These are phyloP conservation scores for Cymbopogon flexuosus DNA, from an alignment of 202 grass and related monocot species.

Conservation along the genomic window DNA sequence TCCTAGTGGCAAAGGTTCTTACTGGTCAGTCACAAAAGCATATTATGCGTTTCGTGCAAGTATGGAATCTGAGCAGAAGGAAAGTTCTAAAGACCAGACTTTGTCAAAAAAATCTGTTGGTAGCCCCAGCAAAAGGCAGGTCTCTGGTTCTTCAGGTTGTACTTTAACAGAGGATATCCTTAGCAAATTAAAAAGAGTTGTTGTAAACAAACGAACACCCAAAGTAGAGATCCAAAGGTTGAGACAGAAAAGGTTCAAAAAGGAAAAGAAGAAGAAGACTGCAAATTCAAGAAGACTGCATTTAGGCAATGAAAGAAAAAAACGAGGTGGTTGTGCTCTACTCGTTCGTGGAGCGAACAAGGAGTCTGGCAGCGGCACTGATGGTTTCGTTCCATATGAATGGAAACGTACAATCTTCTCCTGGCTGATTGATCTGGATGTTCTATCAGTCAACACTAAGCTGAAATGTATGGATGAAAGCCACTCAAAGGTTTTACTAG, in stretches of 20 bases:
- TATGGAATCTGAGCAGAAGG: constrained; percentile 33
- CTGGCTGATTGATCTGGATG: constrained; percentile 88
- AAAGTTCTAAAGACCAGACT: constrained; percentile 26
- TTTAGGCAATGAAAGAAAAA: constrained; percentile 52
- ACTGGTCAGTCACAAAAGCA: constrained; percentile 95
- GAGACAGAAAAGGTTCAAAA: constrained; percentile 49
- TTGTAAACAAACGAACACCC: constrained; percentile 54
- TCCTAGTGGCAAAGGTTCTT: constrained; percentile 76
- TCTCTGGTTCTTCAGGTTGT: constrained; percentile 13
- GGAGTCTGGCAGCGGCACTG: constrained; percentile 40
- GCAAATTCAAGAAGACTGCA: constrained; percentile 36
- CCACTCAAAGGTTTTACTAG: constrained; percentile 50
- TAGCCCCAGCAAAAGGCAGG: constrained; percentile 24
- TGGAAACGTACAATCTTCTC: constrained; percentile 82
- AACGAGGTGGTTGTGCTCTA: constrained; percentile 60
- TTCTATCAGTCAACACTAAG: constrained; percentile 53
- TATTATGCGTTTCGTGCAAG: constrained; percentile 46
- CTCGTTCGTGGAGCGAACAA: constrained; percentile 71
- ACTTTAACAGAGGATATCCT: constrained; percentile 62
- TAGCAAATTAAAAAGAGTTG: constrained; percentile 58
- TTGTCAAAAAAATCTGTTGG: constrained; percentile 32
- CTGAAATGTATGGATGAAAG: constrained; percentile 74
- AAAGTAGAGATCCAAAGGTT: constrained; percentile 43
- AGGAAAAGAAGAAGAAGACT: constrained; percentile 36
- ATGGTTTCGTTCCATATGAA: constrained; percentile 75